These are phyloP conservation scores for sunflower (Helianthus annuus) DNA, from an alignment of 129 eudicot species.

Conservation along the genomic window HanXRQr2.0-SUNRISE NC_035449.2:188610673-188611172, in stretches of 20 bases:
- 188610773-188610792: constrained; percentile 53
- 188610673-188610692: constrained; percentile 76
- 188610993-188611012: constrained; percentile 34
- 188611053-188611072: constrained; percentile 7
- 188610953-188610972: constrained; percentile 39
- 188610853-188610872: constrained; percentile 62
- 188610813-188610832: constrained; percentile 67
- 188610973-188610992: constrained; percentile 27
- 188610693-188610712: constrained; percentile 60
- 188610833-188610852: constrained; percentile 63
- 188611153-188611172: constrained; percentile 32
- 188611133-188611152: constrained; percentile 43
- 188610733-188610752: constrained; percentile 61
- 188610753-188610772: constrained; percentile 77
- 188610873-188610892: constrained; percentile 52
- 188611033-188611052: constrained; percentile 39
- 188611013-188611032: constrained; percentile 39
- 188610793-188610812: constrained; percentile 56
- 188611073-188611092: constrained; percentile 30
- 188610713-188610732: constrained; percentile 78
- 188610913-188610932: constrained; percentile 74
- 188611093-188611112: constrained; percentile 50
- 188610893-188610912: constrained; percentile 61
- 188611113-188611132: constrained; percentile 50
- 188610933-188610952: constrained; percentile 43